Evolutionary conservation across 108 stramenopile species (phyloP), one percentile per base, ranked within the genome.

Genomic region (Nannochloropsis salina): DNA sequence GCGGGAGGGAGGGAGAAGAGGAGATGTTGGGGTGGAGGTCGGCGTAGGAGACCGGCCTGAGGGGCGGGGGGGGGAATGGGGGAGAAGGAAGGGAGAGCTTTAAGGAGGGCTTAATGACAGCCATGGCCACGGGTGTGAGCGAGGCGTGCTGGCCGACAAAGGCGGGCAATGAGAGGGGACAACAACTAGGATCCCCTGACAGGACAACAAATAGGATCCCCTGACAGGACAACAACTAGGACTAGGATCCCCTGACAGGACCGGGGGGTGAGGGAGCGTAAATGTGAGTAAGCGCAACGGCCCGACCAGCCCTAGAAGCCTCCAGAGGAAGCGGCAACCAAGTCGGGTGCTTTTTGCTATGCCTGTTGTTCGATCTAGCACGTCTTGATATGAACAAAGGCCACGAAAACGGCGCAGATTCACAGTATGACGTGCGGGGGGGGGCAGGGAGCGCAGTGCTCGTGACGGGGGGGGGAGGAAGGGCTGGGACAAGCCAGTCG

Each of bases 221-320:
- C n/a, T n/a, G n/a, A n/a, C n/a, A n/a, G 31, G 31, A 31, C 31
- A 31, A 31, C 0, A 31, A 31, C 31, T 31, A 31, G 31, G 31
- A 31, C n/a, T n/a, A n/a, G n/a, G n/a, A n/a, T 31, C 31, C 31
- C 31, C 31, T 31, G 31, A 1, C 31, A 31, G 31, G 31, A 31
- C 31, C 31, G 31, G 31, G 31, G 31, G 31, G 31, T 0, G 31
- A 31, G 31, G 31, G 31, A 31, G 31, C 31, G 31, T 31, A 31
- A 31, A 31, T 31, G 31, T 31, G 31, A 74, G 20, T 6, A n/a
- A n/a, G 61, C 61, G 61, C 61, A 74, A 74, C 61, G 61, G 61
- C 61, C 61, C 61, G n/a, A 74, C 61, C 61, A 74, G 15, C 61
- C n/a, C n/a, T 74, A 74, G 61, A 74, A 74, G 61, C n/a, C n/a